Percentiles rank a stretch among this genome's conserved stretches.
These are phyloP conservation scores for Blastobotrys apis DNA, from an alignment of 1,139 yeast species.

Conservation along the genomic window DNA sequence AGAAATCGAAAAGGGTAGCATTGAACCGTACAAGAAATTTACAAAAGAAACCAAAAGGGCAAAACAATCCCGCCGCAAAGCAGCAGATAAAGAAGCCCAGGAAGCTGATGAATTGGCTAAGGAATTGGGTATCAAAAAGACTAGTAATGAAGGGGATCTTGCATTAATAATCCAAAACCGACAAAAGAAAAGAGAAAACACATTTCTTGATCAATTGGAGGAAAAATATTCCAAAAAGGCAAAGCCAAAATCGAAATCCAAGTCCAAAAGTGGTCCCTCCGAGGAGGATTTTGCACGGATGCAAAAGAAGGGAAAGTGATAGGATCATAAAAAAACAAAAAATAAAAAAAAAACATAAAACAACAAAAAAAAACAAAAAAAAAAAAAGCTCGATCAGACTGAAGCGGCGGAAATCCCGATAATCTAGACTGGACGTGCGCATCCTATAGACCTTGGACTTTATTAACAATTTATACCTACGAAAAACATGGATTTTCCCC, in stretches of 20 bases:
- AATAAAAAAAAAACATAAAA: conserved; percentile 7
- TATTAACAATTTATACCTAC: too few species aligned
- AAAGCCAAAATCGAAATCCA: conserved; percentile 38
- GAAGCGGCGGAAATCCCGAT: neutral
- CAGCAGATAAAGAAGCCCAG: conserved; percentile 55
- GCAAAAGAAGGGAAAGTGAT: conserved; percentile 32
- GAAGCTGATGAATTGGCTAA: conserved; percentile 63
- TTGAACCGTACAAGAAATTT: conserved; percentile 45
- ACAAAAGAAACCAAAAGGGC: conserved; percentile 49
- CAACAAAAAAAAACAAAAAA: neutral
- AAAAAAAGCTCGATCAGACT: neutral
- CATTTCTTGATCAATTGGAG: conserved; percentile 49
- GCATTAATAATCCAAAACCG: conserved; percentile 28
- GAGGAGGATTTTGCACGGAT: conserved; percentile 44
- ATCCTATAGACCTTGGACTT: too few species aligned
- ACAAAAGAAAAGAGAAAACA: conserved; percentile 41
- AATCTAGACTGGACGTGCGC: neutral
- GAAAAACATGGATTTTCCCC: too few species aligned
- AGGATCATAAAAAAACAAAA: conserved; percentile 10
- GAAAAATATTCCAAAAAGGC: conserved; percentile 43
- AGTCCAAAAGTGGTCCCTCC: conserved; percentile 18
- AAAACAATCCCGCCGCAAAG: conserved; percentile 51
- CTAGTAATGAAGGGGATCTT: conserved; percentile 25
- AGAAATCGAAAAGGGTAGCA: conserved; percentile 39
- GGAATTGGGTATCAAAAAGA: conserved; percentile 43